Evolutionary conservation across 225 moss, liverwort and hornwort species (phyloP).

Genomic region (Pleurozium schreberi): DNA sequence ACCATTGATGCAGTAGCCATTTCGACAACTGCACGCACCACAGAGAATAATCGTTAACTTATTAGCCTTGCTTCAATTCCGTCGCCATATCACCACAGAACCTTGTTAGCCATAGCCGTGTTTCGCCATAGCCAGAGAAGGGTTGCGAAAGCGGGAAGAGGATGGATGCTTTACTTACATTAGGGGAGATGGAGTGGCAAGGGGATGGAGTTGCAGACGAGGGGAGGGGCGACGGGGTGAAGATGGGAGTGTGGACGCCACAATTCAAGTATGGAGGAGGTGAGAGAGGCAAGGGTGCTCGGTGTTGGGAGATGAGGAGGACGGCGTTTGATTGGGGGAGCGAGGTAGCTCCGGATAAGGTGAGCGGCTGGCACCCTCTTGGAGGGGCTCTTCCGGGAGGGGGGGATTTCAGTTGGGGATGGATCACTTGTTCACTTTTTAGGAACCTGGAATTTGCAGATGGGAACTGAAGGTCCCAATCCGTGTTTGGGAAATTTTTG

Average conservation of each 20-base stretch:
- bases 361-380: neutral
- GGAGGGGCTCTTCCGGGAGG: neutral
- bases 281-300: neutral
- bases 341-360: neutral
- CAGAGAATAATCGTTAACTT: neutral
- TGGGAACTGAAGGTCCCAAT: no score
- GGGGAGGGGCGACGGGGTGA: neutral
- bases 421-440: neutral
- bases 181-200: neutral
- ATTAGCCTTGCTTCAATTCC: neutral
- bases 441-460: neutral
- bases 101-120: no score
- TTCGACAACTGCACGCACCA: conserved; percentile 10
- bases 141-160: neutral
- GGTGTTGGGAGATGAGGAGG: neutral
- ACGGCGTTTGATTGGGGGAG: neutral
- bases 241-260: neutral
- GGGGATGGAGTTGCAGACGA: neutral
- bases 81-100: neutral
- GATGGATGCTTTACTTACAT: neutral
- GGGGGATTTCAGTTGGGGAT: neutral
- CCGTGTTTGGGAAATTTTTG: no score
- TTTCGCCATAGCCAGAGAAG: neutral
- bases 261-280: neutral
- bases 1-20: conserved; percentile 81